A percentile compares a stretch with the other conserved stretches of the same genome.
Evolutionary conservation across 202 grass and related monocot genomes (phyloP).

Genomic region (Carex arenaria): DNA sequence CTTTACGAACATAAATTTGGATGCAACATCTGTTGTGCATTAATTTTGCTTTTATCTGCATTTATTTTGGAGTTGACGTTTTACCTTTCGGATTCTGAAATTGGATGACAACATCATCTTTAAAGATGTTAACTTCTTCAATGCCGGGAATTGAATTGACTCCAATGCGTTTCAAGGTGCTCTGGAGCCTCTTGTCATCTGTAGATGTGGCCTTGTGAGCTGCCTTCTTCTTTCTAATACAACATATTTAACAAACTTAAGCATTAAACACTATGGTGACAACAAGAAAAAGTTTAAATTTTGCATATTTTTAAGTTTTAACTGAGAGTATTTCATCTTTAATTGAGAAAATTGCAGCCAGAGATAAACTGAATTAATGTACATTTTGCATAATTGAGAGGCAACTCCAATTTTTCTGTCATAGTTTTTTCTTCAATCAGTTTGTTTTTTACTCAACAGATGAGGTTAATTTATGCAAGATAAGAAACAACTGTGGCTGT

Average conservation of each 20-base stretch:
- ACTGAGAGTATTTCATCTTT: not conserved
- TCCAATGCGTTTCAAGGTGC: conserved; percentile 90
- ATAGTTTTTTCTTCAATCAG: not conserved
- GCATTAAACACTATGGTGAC: not conserved
- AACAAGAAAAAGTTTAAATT: not conserved
- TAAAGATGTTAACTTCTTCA: conserved; percentile 99
- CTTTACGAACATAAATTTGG: not conserved
- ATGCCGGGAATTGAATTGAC: conserved; percentile 88
- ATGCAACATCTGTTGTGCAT: not conserved
- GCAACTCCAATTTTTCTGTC: not conserved
- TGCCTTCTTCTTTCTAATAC: conserved; percentile 94
- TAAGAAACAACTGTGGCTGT: not conserved
- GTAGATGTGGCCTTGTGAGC: conserved; percentile 97
- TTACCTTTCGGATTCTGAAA: conserved; percentile 96
- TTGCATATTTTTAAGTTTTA: not conserved
- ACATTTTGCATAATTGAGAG: not conserved
- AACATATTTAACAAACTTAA: conserved; percentile 5
- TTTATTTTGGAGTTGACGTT: not conserved
- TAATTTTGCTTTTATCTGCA: not conserved
- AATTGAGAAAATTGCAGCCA: not conserved
- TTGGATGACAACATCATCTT: conserved; percentile 95
- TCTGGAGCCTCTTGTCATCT: conserved; percentile 96
- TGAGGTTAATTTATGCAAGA: not conserved
- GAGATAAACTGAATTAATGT: not conserved
- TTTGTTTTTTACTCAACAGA: not conserved